phyloP scores from a whole-genome alignment of 495 filamentous ascomycete species.

The Talaromyces proteolyticus region DNA sequence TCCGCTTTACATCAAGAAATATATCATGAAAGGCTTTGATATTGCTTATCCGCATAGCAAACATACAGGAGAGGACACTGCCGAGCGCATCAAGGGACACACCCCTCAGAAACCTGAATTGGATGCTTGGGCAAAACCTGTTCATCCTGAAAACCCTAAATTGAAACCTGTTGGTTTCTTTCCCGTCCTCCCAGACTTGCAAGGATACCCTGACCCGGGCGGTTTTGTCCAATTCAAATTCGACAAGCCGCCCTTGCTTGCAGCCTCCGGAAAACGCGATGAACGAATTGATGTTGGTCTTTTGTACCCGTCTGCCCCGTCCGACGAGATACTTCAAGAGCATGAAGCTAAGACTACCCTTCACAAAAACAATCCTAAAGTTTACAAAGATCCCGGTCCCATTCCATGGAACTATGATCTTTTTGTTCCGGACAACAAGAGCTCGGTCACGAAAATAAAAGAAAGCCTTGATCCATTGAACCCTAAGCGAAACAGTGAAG shows the following conservation, averaged over 20 bases:
- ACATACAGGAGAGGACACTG: conserved; percentile 47
- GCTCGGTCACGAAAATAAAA: conserved; percentile 56
- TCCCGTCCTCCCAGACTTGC: conserved; percentile 82
- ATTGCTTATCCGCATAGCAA: conserved; percentile 66
- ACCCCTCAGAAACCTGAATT: conserved; percentile 49
- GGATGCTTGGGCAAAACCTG: conserved; percentile 66
- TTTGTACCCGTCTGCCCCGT: conserved; percentile 58
- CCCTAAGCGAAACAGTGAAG: conserved; percentile 58
- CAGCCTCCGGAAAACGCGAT: conserved; percentile 58
- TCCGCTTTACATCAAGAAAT: conserved; percentile 73
- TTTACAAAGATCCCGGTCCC: conserved; percentile 54
- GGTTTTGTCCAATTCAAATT: conserved; percentile 89
- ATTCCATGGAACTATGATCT: conserved; percentile 73
- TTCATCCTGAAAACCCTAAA: conserved; percentile 77
- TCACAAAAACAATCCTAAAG: conserved; percentile 55
- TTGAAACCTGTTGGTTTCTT: conserved; percentile 72
- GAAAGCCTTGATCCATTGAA: conserved; percentile 68
- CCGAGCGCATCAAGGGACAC: conserved; percentile 46
- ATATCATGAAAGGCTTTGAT: conserved; percentile 81
- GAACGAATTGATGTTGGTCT: conserved; percentile 74
- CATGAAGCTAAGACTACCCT: conserved; percentile 49
- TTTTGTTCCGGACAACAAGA: conserved; percentile 58
- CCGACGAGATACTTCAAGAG: conserved; percentile 37
- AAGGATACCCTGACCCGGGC: conserved; percentile 79
- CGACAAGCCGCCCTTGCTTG: conserved; percentile 66